These are phyloP conservation scores for Trichoderma orchidacearum DNA, from an alignment of 495 filamentous ascomycete species.

Conservation along the genomic window DNA sequence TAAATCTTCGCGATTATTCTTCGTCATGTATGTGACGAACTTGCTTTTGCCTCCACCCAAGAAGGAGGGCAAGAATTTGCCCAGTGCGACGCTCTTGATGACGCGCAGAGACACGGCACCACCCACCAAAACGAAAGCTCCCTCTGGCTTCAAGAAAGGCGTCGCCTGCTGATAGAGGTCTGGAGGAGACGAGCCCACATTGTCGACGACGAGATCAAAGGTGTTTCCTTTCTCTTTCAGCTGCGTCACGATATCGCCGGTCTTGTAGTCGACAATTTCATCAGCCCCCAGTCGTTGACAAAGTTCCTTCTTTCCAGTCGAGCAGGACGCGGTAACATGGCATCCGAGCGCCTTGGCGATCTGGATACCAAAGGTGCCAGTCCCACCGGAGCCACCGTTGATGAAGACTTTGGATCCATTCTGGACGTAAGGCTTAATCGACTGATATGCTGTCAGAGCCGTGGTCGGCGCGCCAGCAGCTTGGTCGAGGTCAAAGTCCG, in stretches of 20 bases:
- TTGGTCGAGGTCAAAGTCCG: conserved; percentile 31
- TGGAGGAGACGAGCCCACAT: conserved; percentile 28
- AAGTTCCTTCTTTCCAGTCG: conserved; percentile 11
- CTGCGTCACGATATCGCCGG: conserved; percentile 3
- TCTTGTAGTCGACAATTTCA: conserved; percentile 18
- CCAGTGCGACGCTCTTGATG: conserved; percentile 1
- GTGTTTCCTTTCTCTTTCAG: conserved; percentile 18
- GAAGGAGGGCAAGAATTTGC: conserved; percentile 29
- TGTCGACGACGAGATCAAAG: conserved; percentile 42
- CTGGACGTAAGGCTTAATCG: conserved; percentile 34
- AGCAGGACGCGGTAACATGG: conserved; percentile 18
- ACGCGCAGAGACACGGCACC: neutral
- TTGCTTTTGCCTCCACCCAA: conserved; percentile 42
- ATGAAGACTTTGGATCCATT: conserved; percentile 43
- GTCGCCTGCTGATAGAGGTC: conserved; percentile 34
- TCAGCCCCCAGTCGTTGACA: conserved; percentile 14
- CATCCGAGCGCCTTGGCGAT: conserved; percentile 46
- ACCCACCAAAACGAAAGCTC: conserved; percentile 38
- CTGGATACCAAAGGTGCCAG: conserved; percentile 45
- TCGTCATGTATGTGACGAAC: conserved; percentile 21
- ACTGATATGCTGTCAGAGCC: conserved; percentile 42
- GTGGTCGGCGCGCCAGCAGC: conserved; percentile 27
- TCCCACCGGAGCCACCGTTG: conserved; percentile 49
- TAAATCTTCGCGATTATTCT: conserved; percentile 29
- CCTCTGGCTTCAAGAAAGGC: conserved; percentile 29